Evolutionary conservation across 768 basidiomycete species (phyloP), one percentile per base, ranked within the genome.

Genomic region (Suillus paluster): DNA sequence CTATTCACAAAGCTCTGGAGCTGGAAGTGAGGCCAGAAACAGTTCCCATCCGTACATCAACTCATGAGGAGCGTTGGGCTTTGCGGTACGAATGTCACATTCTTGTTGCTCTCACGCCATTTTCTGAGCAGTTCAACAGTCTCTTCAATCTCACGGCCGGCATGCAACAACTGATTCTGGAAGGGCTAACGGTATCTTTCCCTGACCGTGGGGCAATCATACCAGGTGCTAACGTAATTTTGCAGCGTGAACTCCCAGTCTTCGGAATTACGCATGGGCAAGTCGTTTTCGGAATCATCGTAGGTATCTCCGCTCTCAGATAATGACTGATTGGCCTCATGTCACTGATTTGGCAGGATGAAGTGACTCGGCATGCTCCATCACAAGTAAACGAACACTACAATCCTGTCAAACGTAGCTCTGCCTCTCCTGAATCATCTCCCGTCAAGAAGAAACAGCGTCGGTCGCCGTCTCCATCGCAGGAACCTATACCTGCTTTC

Each of bases 171-270:
- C 76, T 95, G 4, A 44, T 76, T 36, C 58, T 69, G 3, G 63
- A 78, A 23, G 85, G 86, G 1, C 76, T 79, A 60, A 86, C 84
- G 60, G 90, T 90, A 69, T 68, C 73, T 57, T 21, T n/a, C 4
- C n/a, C 27, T 58, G 21, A 57, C n/a, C 19, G 3, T 30, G 33
- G 9, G 10, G 10, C 11, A 19, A 25, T 19, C 5, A 19, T 9
- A n/a, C 15, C 34, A 50, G 15, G 19, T 19, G 57, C 10, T 58
- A 6, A 44, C 41, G 42, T 41, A 3, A 27, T 14, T 38, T 21
- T 15, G 10, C 60, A 94, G 89, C 86, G 94, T 9, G 95, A 97
- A 75, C 80, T 95, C 57, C 92, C 92, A 4, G 88, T 96, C 2
- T 92, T 95, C 64, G 91, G 91, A 0, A 80, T 92, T 59, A 72